Conservation (phyloP, 768 basidiomycete genomes). For the Kwoniella shandongensis region DNA sequence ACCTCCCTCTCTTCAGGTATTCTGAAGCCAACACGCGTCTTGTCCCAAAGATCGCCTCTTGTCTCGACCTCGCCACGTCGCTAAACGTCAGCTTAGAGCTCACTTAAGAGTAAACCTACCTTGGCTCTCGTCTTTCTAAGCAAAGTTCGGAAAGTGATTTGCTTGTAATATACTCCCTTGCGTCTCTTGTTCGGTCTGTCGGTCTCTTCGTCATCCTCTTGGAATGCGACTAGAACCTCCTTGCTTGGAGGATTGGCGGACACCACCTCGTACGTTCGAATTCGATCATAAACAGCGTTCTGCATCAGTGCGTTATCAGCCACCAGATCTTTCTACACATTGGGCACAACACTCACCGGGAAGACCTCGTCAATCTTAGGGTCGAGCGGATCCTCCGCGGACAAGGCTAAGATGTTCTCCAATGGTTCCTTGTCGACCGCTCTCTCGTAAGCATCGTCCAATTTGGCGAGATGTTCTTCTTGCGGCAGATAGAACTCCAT, state of each 20-base stretch:
- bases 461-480: slow-evolving; percentile 32
- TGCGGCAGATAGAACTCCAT: slow-evolving; percentile 43
- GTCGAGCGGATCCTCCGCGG: slow-evolving; percentile 28
- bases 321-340: too few species aligned
- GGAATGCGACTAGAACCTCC: slow-evolving; percentile 42
- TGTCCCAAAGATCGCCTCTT: slow-evolving; percentile 29
- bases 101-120: slow-evolving; percentile 19
- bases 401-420: slow-evolving; percentile 25
- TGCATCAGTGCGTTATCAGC: slow-evolving; percentile 15
- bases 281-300: slow-evolving; percentile 33
- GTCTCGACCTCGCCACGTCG: slow-evolving; percentile 24
- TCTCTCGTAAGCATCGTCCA: slow-evolving; percentile 27
- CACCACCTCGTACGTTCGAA: slow-evolving; percentile 47
- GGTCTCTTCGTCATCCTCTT: slow-evolving; percentile 22
- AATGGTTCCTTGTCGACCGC: slow-evolving; percentile 25
- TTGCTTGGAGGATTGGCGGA: slow-evolving; percentile 22
- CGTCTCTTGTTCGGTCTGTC: slow-evolving; percentile 15
- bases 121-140: slow-evolving; percentile 35
- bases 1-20: slow-evolving; percentile 15
- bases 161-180: slow-evolving; percentile 36
- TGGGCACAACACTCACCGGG: slow-evolving; percentile 32
- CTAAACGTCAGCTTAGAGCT: slow-evolving; percentile 8
- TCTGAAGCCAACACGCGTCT: slow-evolving; percentile 31
- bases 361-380: slow-evolving; percentile 19
- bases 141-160: slow-evolving; percentile 30